Evolutionary conservation across 345 rosid genomes (phyloP), one percentile per base, ranked within the genome.

Genomic region (Populus ilicifolia): DNA sequence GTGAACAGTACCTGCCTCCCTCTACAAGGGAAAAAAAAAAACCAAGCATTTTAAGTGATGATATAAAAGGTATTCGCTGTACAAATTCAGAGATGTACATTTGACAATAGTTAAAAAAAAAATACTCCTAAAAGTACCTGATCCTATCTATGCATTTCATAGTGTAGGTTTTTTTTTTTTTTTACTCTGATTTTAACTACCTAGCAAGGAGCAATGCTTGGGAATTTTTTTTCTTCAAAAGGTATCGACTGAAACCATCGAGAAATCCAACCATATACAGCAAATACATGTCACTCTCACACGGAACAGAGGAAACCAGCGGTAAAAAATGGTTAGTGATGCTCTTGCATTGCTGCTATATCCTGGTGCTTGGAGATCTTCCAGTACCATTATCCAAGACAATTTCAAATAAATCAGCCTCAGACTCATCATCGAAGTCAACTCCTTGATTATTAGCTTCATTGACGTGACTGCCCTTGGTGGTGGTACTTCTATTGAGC

Each of bases 371-470:
- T 23, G 88, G 90, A 61, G 87, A 88, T 82, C 81, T 84, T 68
- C 87, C 87, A 61, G 27, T 18, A 17, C 76, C 77, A 68, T 78
- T 80, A 36, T 92, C 98, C 83, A 94, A 80, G 0, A 88, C 87
- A 69, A 94, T 93, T 83, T 95, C 99, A 44, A 93, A 94, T 59
- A 95, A 85, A 85, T 95, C 99, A 63, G 94, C 97, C 71, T 93
- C 99, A 2, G 97, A 90, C 39, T 95, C 97, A 73, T 89, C 98
- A 27, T 90, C 98, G 20, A 79, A 90, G 38, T 93, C 94, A 48
- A 79, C 67, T 27, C 76, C 78, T 33, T 70, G 63, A 67, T 78
- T 78, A 71, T 80, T 85, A 72, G 73, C 54, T 38, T 78, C 85
- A 64, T 54, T 71, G 61, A 64, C 80, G 64, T 80, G 83, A 72